A percentile compares a stretch with the other conserved stretches of the same genome.
These are phyloP conservation scores for Nicotiana otophora DNA, from an alignment of 257 asterid species.

Conservation along the genomic window DNA sequence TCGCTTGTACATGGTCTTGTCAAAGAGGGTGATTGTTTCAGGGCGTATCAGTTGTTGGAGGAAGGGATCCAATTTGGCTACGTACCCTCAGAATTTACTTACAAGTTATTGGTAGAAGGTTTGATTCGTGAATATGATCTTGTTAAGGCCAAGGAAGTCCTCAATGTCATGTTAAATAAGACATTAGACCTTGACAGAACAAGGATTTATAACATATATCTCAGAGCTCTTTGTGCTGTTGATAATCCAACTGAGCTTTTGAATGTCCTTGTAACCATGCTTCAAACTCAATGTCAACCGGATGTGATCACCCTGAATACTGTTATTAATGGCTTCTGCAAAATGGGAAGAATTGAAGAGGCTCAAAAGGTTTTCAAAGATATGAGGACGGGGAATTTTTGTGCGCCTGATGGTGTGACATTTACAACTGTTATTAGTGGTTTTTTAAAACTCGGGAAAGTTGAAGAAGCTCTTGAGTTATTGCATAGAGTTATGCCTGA, in stretches of 20 bases:
- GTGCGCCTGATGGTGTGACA: conserved; percentile 71
- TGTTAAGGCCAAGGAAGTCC: conserved; percentile 58
- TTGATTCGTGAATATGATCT: conserved; percentile 60
- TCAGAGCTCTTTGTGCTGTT: conserved; percentile 69
- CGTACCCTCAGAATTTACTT: conserved; percentile 73
- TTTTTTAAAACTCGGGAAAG: conserved; percentile 44
- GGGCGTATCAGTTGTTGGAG: conserved; percentile 79
- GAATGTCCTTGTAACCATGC: conserved; percentile 66
- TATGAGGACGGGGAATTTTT: conserved; percentile 67
- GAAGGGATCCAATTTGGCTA: conserved; percentile 63
- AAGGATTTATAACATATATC: conserved; percentile 71
- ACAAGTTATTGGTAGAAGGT: conserved; percentile 59
- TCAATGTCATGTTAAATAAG: conserved; percentile 50
- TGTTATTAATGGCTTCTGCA: conserved; percentile 72
- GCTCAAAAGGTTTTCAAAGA: conserved; percentile 62
- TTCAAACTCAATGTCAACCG: conserved; percentile 69
- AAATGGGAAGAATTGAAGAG: conserved; percentile 60
- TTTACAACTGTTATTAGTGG: conserved; percentile 63
- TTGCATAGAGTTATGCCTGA: conserved; percentile 52
- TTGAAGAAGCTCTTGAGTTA: conserved; percentile 51
- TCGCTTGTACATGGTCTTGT: conserved; percentile 72
- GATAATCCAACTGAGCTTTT: conserved; percentile 75
- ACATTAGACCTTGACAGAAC: conserved; percentile 35
- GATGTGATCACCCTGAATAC: conserved; percentile 76
- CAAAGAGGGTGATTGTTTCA: conserved; percentile 54